phyloP scores from a whole-genome alignment of 2,329 filamentous ascomycete genomes.

The Ceratocystis cubensis region DNA sequence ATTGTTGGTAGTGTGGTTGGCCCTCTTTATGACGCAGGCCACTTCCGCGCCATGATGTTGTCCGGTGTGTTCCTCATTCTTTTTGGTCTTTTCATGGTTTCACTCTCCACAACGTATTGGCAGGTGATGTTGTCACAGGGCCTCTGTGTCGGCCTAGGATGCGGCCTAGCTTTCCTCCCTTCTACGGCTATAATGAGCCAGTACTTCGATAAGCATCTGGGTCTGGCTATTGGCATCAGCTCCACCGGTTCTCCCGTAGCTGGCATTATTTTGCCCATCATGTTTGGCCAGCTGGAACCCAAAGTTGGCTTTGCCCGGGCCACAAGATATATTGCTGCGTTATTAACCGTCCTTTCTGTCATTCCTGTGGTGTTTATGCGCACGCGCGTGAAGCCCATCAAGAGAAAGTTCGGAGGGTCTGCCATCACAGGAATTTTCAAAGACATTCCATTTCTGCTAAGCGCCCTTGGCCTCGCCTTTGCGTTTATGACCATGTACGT shows the following conservation, averaged over 20 bases:
- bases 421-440: slow-evolving; percentile 23
- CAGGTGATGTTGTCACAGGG: slow-evolving; percentile 32
- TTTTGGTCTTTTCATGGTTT: slow-evolving; percentile 35
- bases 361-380: slow-evolving; percentile 32
- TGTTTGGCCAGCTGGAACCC: slow-evolving; percentile 34
- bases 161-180: slow-evolving; percentile 29
- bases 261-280: slow-evolving; percentile 31
- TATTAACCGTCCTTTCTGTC: slow-evolving; percentile 31
- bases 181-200: slow-evolving; percentile 30
- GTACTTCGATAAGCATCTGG: slow-evolving; percentile 31
- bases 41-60: slow-evolving; percentile 30
- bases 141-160: slow-evolving; percentile 31
- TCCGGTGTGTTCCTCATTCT: slow-evolving; percentile 30
- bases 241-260: slow-evolving; percentile 30
- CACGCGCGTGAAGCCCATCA: slow-evolving; percentile 28
- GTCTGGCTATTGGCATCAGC: slow-evolving; percentile 28
- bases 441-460: slow-evolving; percentile 31
- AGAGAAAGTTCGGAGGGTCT: slow-evolving; percentile 18
- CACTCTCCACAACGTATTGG: slow-evolving; percentile 35
- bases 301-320: slow-evolving; percentile 45
- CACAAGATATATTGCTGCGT: slow-evolving; percentile 34
- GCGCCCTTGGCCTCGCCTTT: slow-evolving; percentile 30
- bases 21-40: slow-evolving; percentile 34
- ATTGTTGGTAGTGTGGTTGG: slow-evolving; percentile 32
- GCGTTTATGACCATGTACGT: slow-evolving; percentile 37